These are phyloP conservation scores for Globisporangium ultimum DNA, from an alignment of 352 stramenopile genomes.

Conservation along the genomic window DNA sequence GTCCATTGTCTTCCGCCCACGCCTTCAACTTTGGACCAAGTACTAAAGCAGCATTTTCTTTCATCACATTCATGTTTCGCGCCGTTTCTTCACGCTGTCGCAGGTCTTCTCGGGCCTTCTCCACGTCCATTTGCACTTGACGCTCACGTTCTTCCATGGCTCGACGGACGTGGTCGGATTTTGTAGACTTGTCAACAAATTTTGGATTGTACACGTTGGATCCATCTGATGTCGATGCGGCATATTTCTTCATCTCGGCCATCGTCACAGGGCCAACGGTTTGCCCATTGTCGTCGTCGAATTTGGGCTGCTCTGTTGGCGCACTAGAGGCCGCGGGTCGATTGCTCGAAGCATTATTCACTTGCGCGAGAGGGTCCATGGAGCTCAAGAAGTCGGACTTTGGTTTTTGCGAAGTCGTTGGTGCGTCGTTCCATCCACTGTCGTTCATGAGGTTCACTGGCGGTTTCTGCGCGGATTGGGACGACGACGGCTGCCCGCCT, in stretches of 20 bases:
- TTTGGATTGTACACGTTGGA: slow-evolving; percentile 87
- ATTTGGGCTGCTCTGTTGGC: slow-evolving; percentile 50
- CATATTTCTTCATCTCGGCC: slow-evolving; percentile 75
- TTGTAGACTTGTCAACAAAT: slow-evolving; percentile 80
- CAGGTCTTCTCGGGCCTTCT: slow-evolving; percentile 70
- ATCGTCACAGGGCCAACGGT: slow-evolving; percentile 80
- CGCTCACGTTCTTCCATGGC: slow-evolving; percentile 85
- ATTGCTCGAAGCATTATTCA: slow-evolving; percentile 16
- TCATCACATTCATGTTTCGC: slow-evolving; percentile 56
- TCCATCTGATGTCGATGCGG: slow-evolving; percentile 62
- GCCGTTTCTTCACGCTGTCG: slow-evolving; percentile 62
- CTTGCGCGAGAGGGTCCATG: slow-evolving; percentile 63
- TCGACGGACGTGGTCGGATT: slow-evolving; percentile 66
- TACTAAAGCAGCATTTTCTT: slow-evolving; percentile 50
- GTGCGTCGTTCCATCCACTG: slow-evolving; percentile 41
- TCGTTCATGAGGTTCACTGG: slow-evolving; percentile 77
- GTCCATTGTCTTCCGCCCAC: slow-evolving; percentile 85
- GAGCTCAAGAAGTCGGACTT: slow-evolving; percentile 54
- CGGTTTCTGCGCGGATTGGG: slow-evolving; percentile 12
- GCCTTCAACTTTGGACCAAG: slow-evolving; percentile 73
- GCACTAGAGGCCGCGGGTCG: slow-evolving; percentile 1
- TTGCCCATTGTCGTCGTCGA: slow-evolving; percentile 76
- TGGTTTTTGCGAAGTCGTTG: slow-evolving; percentile 24
- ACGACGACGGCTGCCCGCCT: slow-evolving; percentile 12
- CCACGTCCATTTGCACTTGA: slow-evolving; percentile 65